Percentiles rank a stretch among this genome's conserved stretches.
Evolutionary conservation across 208 protist genomes (phyloP).

Genomic region (Leishmania major): DNA sequence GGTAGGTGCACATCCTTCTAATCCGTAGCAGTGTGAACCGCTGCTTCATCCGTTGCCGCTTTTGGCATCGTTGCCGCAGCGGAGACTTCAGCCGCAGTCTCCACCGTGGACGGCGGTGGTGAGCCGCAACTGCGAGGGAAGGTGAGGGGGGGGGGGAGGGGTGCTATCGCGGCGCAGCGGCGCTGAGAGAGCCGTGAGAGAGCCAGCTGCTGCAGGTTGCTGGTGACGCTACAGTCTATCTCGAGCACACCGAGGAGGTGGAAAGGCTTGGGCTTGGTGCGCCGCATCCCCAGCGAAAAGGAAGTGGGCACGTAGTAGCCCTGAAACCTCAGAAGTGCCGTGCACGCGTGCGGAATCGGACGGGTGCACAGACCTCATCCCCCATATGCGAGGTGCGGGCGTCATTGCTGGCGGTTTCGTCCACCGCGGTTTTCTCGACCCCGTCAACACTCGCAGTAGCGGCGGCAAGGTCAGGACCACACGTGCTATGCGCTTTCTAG

Average conservation of each 20-base stretch:
- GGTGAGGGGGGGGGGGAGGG: background rate
- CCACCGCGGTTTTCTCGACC: background rate
- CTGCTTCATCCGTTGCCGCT: background rate
- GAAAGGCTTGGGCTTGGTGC: constrained; percentile 7
- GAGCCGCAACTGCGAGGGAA: background rate
- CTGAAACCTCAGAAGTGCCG: background rate
- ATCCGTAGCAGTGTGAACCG: background rate
- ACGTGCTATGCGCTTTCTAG: background rate
- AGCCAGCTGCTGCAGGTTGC: background rate
- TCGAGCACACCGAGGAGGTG: background rate
- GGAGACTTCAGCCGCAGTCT: background rate
- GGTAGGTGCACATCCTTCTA: background rate
- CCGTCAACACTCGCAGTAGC: background rate
- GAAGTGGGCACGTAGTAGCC: constrained; percentile 5
- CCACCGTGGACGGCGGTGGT: background rate
- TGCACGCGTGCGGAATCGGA: background rate
- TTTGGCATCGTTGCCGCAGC: too few relatives aligned
- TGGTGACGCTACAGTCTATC: background rate
- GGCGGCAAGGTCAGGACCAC: background rate
- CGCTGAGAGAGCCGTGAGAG: background rate
- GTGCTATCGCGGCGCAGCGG: background rate
- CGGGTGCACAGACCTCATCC: background rate
- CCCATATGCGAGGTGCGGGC: background rate
- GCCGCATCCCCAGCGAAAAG: background rate
- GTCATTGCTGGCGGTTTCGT: background rate